Evolutionary conservation across 1,139 yeast species (phyloP).

Genomic region (Candida anutae): DNA sequence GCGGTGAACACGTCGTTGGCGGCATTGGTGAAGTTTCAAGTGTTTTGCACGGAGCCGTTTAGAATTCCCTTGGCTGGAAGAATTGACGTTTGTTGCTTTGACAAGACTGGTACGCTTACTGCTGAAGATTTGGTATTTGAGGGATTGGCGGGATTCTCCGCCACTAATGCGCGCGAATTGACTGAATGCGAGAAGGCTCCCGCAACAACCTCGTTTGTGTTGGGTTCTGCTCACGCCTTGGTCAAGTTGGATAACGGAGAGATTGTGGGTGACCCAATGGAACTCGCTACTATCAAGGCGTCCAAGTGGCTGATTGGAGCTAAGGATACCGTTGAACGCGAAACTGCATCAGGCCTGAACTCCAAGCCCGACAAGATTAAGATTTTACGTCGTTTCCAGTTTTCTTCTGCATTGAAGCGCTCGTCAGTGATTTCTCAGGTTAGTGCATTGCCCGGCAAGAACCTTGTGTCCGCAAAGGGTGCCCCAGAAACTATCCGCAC

Average conservation of each 20-base stretch:
- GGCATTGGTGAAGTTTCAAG: constrained; percentile 77
- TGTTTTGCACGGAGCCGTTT: constrained; percentile 97
- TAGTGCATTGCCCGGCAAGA: constrained; percentile 40
- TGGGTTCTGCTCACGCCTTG: constrained; percentile 95
- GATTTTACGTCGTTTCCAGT: constrained; percentile 91
- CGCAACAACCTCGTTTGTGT: constrained; percentile 57
- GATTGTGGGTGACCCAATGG: constrained; percentile 98
- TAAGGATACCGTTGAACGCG: constrained; percentile 57
- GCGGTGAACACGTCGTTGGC: constrained; percentile 91
- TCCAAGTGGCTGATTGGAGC: constrained; percentile 79
- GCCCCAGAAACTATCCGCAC: constrained; percentile 95
- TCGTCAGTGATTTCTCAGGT: constrained; percentile 81
- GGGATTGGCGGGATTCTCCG: constrained; percentile 82
- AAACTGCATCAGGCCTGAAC: constrained; percentile 13
- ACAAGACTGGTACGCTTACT: constrained; percentile 96
- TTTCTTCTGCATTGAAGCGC: constrained; percentile 91
- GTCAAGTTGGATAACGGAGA: constrained; percentile 94
- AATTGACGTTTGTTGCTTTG: constrained; percentile 96
- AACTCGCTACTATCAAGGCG: constrained; percentile 87
- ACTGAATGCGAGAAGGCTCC: constrained; percentile 55
- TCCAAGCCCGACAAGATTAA: constrained; percentile 46
- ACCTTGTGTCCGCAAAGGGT: constrained; percentile 89
- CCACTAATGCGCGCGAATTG: constrained; percentile 49
- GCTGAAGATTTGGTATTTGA: constrained; percentile 95
- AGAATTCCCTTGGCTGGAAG: constrained; percentile 98